Evolutionary conservation across 2,329 filamentous ascomycete species (phyloP).

Genomic region (Cladosporium sp.): DNA sequence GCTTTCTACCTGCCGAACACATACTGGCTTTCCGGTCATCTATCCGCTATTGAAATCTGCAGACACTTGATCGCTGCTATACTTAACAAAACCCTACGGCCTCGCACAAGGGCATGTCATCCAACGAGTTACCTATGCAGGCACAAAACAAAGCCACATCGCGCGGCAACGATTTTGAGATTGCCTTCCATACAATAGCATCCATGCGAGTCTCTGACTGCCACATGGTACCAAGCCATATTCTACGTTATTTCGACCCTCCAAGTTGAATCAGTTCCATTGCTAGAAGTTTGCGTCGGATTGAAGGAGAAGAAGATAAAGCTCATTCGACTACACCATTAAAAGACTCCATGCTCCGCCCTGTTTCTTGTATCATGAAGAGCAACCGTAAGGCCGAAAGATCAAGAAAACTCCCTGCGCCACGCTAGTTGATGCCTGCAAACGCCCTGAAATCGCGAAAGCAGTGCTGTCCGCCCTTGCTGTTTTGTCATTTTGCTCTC

Average conservation of each 20-base stretch:
- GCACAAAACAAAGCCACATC: too few relatives aligned
- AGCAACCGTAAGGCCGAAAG: not conserved
- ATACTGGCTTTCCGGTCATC: too few relatives aligned
- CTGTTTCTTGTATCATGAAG: not conserved
- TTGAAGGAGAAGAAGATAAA: too few relatives aligned
- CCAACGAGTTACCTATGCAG: too few relatives aligned
- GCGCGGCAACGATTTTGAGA: too few relatives aligned
- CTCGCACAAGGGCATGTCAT: too few relatives aligned
- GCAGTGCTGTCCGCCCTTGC: not conserved
- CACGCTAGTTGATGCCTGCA: constrained; percentile 2
- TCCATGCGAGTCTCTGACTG: not conserved
- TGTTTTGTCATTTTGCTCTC: not conserved
- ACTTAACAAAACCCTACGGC: too few relatives aligned
- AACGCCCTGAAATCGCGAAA: not conserved
- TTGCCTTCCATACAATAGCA: too few relatives aligned
- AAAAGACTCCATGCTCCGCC: not conserved
- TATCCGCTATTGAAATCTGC: too few relatives aligned
- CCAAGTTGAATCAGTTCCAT: not conserved
- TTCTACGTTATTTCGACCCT: not conserved
- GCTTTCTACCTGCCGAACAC: too few relatives aligned
- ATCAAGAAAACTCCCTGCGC: not conserved
- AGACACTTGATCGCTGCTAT: too few relatives aligned
- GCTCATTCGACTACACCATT: not conserved
- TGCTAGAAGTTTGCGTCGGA: not conserved
- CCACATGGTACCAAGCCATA: not conserved